Base-by-base conservation (phyloP, 495 filamentous ascomycete species). In the Aspergillus sclerotiicarbonarius region DNA sequence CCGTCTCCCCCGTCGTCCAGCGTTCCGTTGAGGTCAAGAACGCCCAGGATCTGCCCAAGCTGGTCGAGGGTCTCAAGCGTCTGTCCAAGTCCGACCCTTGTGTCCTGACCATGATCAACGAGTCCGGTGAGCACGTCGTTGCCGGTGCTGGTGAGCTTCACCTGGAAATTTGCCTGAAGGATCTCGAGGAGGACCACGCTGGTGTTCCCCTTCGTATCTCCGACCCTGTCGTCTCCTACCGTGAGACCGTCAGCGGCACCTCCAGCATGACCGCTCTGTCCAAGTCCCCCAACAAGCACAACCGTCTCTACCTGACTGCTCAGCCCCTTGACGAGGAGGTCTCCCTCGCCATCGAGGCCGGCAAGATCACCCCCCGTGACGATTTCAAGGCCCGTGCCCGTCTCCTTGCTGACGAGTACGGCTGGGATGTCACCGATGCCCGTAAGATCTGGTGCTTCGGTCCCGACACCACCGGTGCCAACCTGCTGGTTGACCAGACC, bases 271-370 rank as follows among this genome's bases (percentile, higher is more conserved):
- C 92, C 71, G 94, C 94, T 56, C 83, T 99, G 59, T 99, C 94
- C 70, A 99, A 99, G 84, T 99, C 94, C 10, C 94, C 94, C 77
- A 99, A 99, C 86, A 99, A 99, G 90, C 94, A 99, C 88, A 99
- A 99, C 82, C 91, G 94, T 87, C 84, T 99, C 16, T 99, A 98
- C 83, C 83, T 99, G 73, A 86, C 83, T 70, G 94, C 94, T 58
- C 74, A 90, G 77, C 95, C 94, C 57, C 79, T 99, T 43, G 85
- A 82, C 9, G 94, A 99, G 82, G 94, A 97, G 60, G 87, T 98
- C 52, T 82, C 89, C 59, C 86, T 85, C 66, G 90, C 87, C 69
- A 99, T 99, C 65, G 94, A 99, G 82, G 65, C 74, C 47, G 94
- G 95, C 80, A 91, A 89, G 81, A 92, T 99, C 77, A 78, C 75